A percentile compares a stretch with the other conserved stretches of the same genome.
phyloP scores from a whole-genome alignment of 345 rosid species.

The Excoecaria agallocha region DNA sequence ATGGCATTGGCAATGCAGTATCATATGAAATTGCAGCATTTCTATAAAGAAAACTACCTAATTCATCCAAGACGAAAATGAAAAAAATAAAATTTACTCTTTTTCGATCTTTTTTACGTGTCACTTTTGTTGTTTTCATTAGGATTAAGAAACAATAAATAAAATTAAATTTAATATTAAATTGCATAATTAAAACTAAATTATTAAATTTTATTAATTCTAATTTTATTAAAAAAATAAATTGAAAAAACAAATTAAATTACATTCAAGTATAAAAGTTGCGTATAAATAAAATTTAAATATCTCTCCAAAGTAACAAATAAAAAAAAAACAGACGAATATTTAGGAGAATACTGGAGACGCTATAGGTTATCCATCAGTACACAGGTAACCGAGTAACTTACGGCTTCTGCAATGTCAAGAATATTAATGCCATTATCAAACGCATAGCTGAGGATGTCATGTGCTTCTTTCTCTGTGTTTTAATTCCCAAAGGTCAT shows the following conservation, averaged over 20 bases:
- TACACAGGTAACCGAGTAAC: constrained; percentile 18
- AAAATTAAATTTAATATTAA: no score
- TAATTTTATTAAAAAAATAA: no score
- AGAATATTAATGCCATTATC: constrained; percentile 70
- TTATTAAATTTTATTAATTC: no score
- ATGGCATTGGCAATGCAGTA: not conserved
- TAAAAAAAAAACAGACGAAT: no score
- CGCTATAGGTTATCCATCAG: not conserved
- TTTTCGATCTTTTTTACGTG: no score
- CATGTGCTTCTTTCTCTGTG: constrained; percentile 85
- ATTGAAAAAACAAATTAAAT: no score
- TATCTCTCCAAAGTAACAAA: no score
- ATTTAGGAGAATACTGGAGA: not conserved
- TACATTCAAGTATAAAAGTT: no score
- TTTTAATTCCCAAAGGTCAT: constrained; percentile 93
- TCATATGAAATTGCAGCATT: not conserved
- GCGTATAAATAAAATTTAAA: no score
- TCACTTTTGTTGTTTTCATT: no score
- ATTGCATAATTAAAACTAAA: no score
- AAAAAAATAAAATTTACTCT: not conserved
- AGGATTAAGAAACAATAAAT: no score
- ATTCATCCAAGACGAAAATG: not conserved
- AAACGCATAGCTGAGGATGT: constrained; percentile 63
- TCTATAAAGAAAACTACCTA: not conserved
- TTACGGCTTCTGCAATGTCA: constrained; percentile 82